Conservation (phyloP, 371 early-diverging fungal species). For the Choanephora cucurbitarum region DNA sequence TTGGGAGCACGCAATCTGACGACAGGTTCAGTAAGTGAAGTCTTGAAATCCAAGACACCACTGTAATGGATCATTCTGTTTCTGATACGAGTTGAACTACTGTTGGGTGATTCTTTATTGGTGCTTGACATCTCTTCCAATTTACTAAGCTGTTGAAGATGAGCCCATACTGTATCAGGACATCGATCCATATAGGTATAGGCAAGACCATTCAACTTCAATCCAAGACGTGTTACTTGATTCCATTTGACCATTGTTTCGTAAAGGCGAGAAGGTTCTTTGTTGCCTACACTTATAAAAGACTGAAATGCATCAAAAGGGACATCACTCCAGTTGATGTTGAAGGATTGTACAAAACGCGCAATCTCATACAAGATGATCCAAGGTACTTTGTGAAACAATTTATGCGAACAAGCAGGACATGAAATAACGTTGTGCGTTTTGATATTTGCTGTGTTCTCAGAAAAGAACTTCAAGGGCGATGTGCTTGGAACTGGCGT, state of each 20-base stretch:
- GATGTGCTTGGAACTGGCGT: no score
- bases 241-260: slow-evolving; percentile 41
- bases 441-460: neutral
- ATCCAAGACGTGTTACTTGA: slow-evolving; percentile 13
- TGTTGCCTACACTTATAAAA: slow-evolving; percentile 23
- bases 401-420: slow-evolving; percentile 13
- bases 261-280: slow-evolving; percentile 25
- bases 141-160: no score
- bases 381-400: slow-evolving; percentile 28
- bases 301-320: slow-evolving; percentile 31
- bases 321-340: slow-evolving; percentile 28
- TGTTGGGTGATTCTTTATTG: neutral
- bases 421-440: slow-evolving; percentile 13
- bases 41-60: slow-evolving; percentile 20
- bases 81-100: slow-evolving; percentile 6
- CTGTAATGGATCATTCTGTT: slow-evolving; percentile 37
- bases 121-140: no score
- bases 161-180: slow-evolving; percentile 35
- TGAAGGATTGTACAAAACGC: slow-evolving; percentile 26
- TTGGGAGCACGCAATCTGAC: slow-evolving; percentile 31
- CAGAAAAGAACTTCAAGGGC: slow-evolving; percentile 16
- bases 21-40: slow-evolving; percentile 1
- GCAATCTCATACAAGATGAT: slow-evolving; percentile 36
- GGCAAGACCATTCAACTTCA: slow-evolving; percentile 10
- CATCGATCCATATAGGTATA: slow-evolving; percentile 35